phyloP scores from a whole-genome alignment of 768 basidiomycete genomes.

The Leccinum incarnatum region DNA sequence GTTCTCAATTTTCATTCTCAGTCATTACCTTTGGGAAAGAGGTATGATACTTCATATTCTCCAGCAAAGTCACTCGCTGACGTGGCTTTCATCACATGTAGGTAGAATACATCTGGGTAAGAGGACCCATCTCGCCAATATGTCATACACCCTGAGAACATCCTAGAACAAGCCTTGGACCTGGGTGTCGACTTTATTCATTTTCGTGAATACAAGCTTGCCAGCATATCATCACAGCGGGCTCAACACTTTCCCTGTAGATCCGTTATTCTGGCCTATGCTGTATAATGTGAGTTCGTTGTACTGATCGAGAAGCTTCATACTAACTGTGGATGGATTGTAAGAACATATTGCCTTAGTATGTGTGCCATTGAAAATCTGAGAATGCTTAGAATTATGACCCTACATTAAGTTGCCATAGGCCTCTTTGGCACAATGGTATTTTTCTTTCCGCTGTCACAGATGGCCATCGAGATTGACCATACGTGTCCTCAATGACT shows the following conservation, averaged over 20 bases:
- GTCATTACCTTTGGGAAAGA: no score
- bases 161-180: background rate
- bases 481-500: no score
- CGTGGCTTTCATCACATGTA: no score
- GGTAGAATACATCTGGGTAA: no score
- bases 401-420: background rate
- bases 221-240: background rate
- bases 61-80: no score
- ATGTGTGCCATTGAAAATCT: background rate
- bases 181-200: background rate
- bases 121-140: no score
- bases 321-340: background rate
- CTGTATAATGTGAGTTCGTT: background rate
- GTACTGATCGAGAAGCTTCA: background rate
- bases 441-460: background rate
- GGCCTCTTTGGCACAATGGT: background rate
- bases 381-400: background rate
- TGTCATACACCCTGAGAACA: background rate
- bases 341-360: background rate
- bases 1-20: no score
- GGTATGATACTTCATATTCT: no score
- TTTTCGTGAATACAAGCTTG: background rate
- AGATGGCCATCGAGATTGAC: no score
- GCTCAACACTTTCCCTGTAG: background rate
- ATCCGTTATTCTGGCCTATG: background rate